Conservation (phyloP, 352 stramenopile species). For the Phytophthora cactorum region DNA sequence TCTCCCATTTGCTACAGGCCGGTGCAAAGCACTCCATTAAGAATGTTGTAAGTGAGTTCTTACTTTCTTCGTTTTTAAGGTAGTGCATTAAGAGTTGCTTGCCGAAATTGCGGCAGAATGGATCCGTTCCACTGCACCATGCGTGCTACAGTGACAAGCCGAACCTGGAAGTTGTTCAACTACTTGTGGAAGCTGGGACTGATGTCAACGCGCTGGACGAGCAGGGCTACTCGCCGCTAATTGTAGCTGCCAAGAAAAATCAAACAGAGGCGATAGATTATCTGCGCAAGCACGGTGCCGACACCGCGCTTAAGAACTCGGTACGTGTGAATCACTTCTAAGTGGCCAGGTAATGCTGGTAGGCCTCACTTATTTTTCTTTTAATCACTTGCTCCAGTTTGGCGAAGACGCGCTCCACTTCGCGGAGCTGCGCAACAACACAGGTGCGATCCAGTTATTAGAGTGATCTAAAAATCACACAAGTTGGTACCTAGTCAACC, state of each 20-base stretch:
- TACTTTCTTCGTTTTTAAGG: neutral
- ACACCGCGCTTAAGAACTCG: conserved; percentile 55
- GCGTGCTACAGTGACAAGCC: conserved; percentile 76
- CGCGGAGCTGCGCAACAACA: conserved; percentile 64
- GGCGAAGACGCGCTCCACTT: conserved; percentile 75
- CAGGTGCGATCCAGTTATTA: conserved; percentile 52
- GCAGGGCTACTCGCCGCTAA: conserved; percentile 67
- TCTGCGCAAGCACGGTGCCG: conserved; percentile 57
- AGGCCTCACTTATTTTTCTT: neutral
- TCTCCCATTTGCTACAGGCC: conserved; percentile 56
- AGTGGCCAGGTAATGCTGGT: neutral
- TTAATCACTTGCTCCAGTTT: conserved; percentile 36
- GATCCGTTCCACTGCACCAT: conserved; percentile 74
- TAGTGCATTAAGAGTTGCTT: neutral
- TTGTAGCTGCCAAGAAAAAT: conserved; percentile 79
- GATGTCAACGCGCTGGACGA: conserved; percentile 72
- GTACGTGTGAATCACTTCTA: conserved; percentile 14
- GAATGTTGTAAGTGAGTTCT: conserved; percentile 55
- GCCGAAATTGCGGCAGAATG: conserved; percentile 47
- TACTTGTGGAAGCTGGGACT: conserved; percentile 62
- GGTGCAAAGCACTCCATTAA: conserved; percentile 48
- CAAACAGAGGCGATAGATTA: conserved; percentile 66
- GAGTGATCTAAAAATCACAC: conserved; percentile 7
- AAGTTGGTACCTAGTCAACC: neutral
- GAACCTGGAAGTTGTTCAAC: conserved; percentile 58